phyloP scores from a whole-genome alignment of 768 basidiomycete species.

The Lenzites betulinus region DNA sequence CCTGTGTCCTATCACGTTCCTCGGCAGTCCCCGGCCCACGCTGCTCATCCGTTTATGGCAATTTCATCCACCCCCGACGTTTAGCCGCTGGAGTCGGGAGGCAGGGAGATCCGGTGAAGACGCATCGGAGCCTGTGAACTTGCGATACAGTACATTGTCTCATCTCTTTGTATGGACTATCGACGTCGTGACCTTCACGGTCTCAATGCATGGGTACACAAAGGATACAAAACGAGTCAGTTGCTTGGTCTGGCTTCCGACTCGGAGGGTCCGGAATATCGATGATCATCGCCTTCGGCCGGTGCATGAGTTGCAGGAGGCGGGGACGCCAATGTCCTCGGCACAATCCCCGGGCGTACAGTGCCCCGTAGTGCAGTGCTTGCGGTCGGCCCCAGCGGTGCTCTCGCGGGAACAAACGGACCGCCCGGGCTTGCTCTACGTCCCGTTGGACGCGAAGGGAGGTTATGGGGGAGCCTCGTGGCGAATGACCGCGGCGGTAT shows the following conservation, averaged over 20 bases:
- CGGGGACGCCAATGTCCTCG: conserved; percentile 4
- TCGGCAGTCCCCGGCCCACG: conserved; percentile 3
- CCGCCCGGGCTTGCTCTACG: neutral
- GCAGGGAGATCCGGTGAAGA: neutral
- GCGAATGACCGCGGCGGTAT: conserved; percentile 2
- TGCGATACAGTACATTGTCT: too few species aligned
- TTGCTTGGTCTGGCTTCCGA: neutral
- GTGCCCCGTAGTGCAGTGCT: conserved; percentile 22
- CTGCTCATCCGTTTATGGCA: conserved; percentile 1
- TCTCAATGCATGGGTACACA: neutral
- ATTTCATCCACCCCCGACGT: neutral
- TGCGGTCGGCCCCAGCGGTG: conserved; percentile 28
- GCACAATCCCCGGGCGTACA: neutral
- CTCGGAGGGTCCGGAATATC: neutral
- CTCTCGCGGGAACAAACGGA: conserved; percentile 20
- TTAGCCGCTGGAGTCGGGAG: conserved; percentile 1
- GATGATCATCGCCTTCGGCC: conserved; percentile 5
- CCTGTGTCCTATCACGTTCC: conserved; percentile 18
- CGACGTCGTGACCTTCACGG: too few species aligned
- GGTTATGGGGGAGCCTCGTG: conserved; percentile 1
- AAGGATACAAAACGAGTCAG: neutral
- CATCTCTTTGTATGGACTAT: too few species aligned
- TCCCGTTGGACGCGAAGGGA: neutral
- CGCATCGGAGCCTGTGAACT: too few species aligned
- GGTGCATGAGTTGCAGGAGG: conserved; percentile 5